Percentiles rank a stretch among this genome's conserved stretches.
Conservation (phyloP, 805 yeast species). For the Kregervanrija fluxuum region DNA sequence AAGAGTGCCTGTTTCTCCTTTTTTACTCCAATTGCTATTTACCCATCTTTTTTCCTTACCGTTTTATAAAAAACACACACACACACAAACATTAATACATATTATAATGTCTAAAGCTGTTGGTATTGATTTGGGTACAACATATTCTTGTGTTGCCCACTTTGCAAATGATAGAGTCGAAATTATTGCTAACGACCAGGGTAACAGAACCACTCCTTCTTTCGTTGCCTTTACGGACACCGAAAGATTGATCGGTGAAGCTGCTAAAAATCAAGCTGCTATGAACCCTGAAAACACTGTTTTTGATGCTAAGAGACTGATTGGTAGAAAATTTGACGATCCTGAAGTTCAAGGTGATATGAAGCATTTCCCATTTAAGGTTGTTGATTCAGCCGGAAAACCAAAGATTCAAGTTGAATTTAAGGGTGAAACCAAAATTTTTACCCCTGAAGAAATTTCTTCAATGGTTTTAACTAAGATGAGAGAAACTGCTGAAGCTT, state of each 20-base stretch:
- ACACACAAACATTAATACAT: no score
- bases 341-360: constrained; percentile 76
- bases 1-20: no score
- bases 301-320: constrained; percentile 85
- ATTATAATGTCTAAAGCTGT: constrained; percentile 34
- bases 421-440: constrained; percentile 77
- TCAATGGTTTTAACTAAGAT: constrained; percentile 87
- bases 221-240: constrained; percentile 91
- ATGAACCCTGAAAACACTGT: constrained; percentile 87
- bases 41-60: not conserved
- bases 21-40: not conserved
- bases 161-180: constrained; percentile 87
- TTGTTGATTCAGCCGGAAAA: constrained; percentile 65
- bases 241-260: constrained; percentile 92
- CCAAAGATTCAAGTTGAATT: constrained; percentile 80
- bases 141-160: constrained; percentile 94
- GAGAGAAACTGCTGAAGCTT: constrained; percentile 86
- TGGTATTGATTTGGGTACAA: constrained; percentile 79
- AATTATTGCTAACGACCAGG: constrained; percentile 95
- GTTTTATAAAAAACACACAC: not conserved
- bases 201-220: constrained; percentile 96
- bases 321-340: constrained; percentile 83
- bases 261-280: constrained; percentile 96
- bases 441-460: constrained; percentile 92
- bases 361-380: constrained; percentile 81